phyloP scores from a whole-genome alignment of 2,329 filamentous ascomycete genomes.

The Leptodontidium sp. region DNA sequence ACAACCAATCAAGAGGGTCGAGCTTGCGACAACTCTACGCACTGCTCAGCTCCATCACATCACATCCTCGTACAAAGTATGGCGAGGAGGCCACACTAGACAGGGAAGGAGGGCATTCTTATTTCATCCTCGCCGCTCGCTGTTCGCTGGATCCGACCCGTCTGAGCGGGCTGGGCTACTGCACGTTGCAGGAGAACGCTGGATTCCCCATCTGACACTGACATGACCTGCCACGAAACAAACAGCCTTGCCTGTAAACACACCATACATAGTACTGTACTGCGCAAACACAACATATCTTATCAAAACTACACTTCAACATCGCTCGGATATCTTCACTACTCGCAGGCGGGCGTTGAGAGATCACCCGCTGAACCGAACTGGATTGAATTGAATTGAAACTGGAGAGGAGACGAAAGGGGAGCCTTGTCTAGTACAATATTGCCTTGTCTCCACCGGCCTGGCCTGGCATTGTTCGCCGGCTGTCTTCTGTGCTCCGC shows the following conservation, averaged over 20 bases:
- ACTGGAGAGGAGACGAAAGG: too few relatives aligned
- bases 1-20: conserved; percentile 8
- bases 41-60: conserved; percentile 15
- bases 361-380: not conserved
- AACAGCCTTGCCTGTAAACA: conserved; percentile 8
- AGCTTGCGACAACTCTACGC: conserved; percentile 8
- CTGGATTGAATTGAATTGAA: not conserved
- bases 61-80: not conserved
- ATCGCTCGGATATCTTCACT: not conserved
- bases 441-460: not conserved
- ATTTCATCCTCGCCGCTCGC: not conserved
- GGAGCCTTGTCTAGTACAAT: too few relatives aligned
- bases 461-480: conserved; percentile 7
- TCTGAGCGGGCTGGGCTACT: conserved; percentile 9
- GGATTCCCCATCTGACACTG: not conserved
- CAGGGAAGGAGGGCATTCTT: not conserved
- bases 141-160: not conserved
- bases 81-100: too few relatives aligned
- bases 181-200: not conserved
- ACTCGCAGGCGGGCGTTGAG: conserved; percentile 8
- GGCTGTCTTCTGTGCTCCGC: conserved; percentile 3
- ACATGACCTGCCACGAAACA: conserved; percentile 15
- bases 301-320: not conserved
- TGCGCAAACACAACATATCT: conserved; percentile 1
- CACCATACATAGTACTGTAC: conserved; percentile 1